Evolutionary conservation across 306 rosid species (phyloP), one percentile per base, ranked within the genome.

Genomic region (Prunus mume): DNA sequence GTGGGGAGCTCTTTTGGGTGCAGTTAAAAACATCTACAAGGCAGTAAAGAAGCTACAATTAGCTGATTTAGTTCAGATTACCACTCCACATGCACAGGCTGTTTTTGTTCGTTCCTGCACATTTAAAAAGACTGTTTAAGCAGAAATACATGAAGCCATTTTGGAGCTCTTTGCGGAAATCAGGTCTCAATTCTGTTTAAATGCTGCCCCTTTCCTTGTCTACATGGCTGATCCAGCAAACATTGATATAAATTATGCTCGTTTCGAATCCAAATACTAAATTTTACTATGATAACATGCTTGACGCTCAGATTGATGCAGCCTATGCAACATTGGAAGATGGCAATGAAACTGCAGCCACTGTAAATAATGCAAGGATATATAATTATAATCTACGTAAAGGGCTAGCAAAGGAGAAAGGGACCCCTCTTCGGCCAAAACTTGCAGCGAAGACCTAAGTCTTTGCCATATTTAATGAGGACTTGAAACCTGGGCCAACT

Each of bases 251-350:
- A 92, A 95, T 32, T 32, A 32, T 32, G 6, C 38, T 32, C 38
- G 5, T 32, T 32, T 32, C 38, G 38, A 32, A 6, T 32, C 38
- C 1, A 32, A 32, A 32, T 32, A 32, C 83, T 64, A 66, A 69
- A 22, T 91, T 91, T 61, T 98, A 86, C 81, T 92, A 95, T 74
- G 99, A 95, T 75, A 95, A 95, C 85, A 88, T 92, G 97, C 97
- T 95, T 49, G 97, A 95, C 83, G 99, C 99, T 79, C 97, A 90
- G 92, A 92, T 92, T 47, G 99, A 95, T 74, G 97, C 97, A 32
- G 96, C 93, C 38, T 92, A 92, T 83, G 83, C 93, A 25, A 97
- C 98, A 65, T 76, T 95, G 78, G 93, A 87, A 81, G 79, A 87
- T 61, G 85, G 49, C 61, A 87, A 30, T 46, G 96, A 95, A 86